phyloP scores from a whole-genome alignment of 2,329 filamentous ascomycete species.

The Aspergillus fumigatiaffinis region DNA sequence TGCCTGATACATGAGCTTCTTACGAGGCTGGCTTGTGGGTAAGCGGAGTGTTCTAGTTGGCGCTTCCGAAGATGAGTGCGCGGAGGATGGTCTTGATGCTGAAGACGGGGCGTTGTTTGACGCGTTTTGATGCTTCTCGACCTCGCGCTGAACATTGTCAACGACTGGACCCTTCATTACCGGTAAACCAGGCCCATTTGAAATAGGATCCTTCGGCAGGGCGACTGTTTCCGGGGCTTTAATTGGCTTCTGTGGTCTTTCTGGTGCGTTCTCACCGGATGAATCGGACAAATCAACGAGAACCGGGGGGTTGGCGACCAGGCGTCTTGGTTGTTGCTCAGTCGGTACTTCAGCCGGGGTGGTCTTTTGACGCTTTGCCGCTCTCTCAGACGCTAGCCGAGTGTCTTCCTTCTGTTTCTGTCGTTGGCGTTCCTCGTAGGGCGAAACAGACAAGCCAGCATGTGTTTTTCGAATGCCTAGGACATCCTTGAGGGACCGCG shows the following conservation, averaged over 20 bases:
- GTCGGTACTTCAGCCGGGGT: slow-evolving; percentile 11
- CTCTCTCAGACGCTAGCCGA: slow-evolving; percentile 17
- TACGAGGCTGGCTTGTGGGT: slow-evolving; percentile 33
- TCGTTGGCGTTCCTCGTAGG: slow-evolving; percentile 52
- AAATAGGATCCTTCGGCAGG: background rate
- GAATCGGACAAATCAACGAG: slow-evolving; percentile 22
- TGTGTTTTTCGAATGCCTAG: slow-evolving; percentile 63
- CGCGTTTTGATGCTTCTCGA: background rate
- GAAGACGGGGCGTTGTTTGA: background rate
- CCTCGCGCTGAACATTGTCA: background rate
- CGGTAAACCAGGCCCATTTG: background rate
- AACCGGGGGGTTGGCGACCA: slow-evolving; percentile 2
- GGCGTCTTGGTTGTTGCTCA: slow-evolving; percentile 4
- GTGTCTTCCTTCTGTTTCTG: slow-evolving; percentile 6
- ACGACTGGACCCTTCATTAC: background rate
- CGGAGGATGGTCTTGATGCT: background rate
- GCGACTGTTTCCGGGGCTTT: background rate
- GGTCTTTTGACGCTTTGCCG: slow-evolving; percentile 32
- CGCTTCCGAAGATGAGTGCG: slow-evolving; percentile 1
- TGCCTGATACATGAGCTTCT: slow-evolving; percentile 43
- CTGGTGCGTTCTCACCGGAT: background rate
- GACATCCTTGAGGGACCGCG: slow-evolving; percentile 59
- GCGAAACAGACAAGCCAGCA: slow-evolving; percentile 63
- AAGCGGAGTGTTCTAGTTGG: slow-evolving; percentile 30
- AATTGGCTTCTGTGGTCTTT: background rate